These are phyloP conservation scores for Pseudogymnoascus destructans DNA, from an alignment of 2,329 filamentous ascomycete species.

Conservation along the genomic window DNA sequence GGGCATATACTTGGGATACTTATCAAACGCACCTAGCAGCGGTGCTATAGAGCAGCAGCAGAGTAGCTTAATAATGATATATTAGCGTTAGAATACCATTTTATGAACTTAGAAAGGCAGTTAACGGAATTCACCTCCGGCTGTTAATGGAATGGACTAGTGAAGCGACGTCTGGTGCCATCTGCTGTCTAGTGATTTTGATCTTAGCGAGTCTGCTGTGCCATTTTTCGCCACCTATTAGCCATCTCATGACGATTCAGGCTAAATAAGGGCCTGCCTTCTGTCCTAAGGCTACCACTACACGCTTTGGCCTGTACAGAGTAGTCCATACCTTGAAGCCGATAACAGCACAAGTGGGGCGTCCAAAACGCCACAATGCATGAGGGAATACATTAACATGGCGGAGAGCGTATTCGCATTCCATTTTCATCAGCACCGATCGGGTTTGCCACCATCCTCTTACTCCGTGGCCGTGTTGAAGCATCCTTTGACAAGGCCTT, in stretches of 20 bases:
- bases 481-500: not conserved
- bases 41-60: not conserved
- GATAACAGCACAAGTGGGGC: not conserved
- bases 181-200: not conserved
- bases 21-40: not conserved
- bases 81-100: not conserved
- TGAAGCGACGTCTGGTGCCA: not conserved
- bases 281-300: not conserved
- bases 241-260: not conserved
- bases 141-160: not conserved
- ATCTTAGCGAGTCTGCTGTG: not conserved
- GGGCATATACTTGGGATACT: not conserved
- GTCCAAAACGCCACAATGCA: not conserved
- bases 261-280: not conserved
- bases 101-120: not conserved
- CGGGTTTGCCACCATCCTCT: not conserved
- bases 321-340: not conserved
- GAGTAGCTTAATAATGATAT: not conserved
- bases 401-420: not conserved
- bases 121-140: not conserved
- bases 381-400: not conserved
- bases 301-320: not conserved
- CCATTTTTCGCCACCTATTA: not conserved
- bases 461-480: constrained; percentile 1
- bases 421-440: not conserved